Base-by-base conservation (phyloP, 225 moss, liverwort and hornwort genomes). In the Takakia lepidozioides region DNA sequence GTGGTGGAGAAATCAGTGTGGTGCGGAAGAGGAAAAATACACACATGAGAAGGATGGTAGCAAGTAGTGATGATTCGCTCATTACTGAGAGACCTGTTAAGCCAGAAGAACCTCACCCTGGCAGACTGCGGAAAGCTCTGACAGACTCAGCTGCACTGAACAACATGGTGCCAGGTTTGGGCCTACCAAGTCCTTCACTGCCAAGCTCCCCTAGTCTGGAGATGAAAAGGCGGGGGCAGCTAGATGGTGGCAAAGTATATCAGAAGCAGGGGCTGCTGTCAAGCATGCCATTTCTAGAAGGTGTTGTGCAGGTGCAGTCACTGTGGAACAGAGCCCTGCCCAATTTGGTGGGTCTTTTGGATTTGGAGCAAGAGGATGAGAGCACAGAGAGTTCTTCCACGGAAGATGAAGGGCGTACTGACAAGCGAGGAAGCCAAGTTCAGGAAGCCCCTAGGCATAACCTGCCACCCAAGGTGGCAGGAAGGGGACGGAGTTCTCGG, bases 261-360 rank as follows among this genome's bases (percentile, higher is more conserved):
- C n/a, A n/a, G n/a, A 32, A 32, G 27, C 64, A 58, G 16, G 63
- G 52, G 11, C 30, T 72, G 4, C 46, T 62, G 48, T 67, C 72
- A 10, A 56, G 71, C 24, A 66, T 72, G n/a, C 71, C 66, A 17
- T 49, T 72, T 25, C 25, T 72, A 42, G 72, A 66, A 44, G 71
- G 66, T 43, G 72, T 58, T 34, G 67, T 67, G 19, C 61, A 72
- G 53, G 66, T 72, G 26, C 72, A 61, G 27, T 60, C 66, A 1
- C 51, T 66, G 29, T 66, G 72, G 34, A 67, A 66, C 27, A 67
- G 67, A 37, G 67, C 66, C 19, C 32, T 72, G 39, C 61, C 72
- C 15, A 58, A 62, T n/a, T 27, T 72, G 13, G 67, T 72, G 40
- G 72, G 57, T 23, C 44, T 56, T 14, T 52, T 72, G 11, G 67